Conservation (phyloP, 352 stramenopile genomes). For the Sclerospora graminicola region DNA sequence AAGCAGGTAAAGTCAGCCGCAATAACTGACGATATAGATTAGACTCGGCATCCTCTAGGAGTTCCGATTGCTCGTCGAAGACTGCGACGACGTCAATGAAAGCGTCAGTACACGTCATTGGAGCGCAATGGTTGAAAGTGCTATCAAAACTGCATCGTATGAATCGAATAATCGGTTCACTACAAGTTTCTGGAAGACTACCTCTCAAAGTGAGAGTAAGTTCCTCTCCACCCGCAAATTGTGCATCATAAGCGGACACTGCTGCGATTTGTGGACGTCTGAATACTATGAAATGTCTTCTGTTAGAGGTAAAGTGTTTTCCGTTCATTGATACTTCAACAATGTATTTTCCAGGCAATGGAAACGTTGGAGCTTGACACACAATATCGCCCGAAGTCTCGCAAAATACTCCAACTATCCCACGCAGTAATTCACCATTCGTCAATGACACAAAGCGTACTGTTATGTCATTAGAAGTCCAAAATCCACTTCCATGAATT, state of each 20-base stretch:
- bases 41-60: slow-evolving; percentile 10
- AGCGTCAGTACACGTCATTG: not conserved
- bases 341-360: slow-evolving; percentile 39
- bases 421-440: slow-evolving; percentile 40
- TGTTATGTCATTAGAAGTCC: slow-evolving; percentile 62
- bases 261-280: slow-evolving; percentile 25
- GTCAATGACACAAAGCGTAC: slow-evolving; percentile 62
- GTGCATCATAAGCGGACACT: slow-evolving; percentile 35
- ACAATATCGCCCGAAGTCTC: slow-evolving; percentile 32
- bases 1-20: slow-evolving; percentile 18
- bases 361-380: slow-evolving; percentile 61
- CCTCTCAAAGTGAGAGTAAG: slow-evolving; percentile 26
- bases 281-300: slow-evolving; percentile 45
- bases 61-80: slow-evolving; percentile 12
- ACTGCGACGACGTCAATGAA: not conserved
- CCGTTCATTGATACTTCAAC: slow-evolving; percentile 76
- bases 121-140: no score
- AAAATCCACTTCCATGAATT: slow-evolving; percentile 77
- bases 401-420: slow-evolving; percentile 34
- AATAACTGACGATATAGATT: slow-evolving; percentile 2
- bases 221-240: slow-evolving; percentile 22
- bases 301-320: slow-evolving; percentile 62
- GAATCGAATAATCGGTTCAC: slow-evolving; percentile 28
- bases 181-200: slow-evolving; percentile 27
- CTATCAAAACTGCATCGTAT: slow-evolving; percentile 15